Evolutionary conservation across 768 basidiomycete genomes (phyloP), one percentile per base, ranked within the genome.

Genomic region (Boletus subparvulus): DNA sequence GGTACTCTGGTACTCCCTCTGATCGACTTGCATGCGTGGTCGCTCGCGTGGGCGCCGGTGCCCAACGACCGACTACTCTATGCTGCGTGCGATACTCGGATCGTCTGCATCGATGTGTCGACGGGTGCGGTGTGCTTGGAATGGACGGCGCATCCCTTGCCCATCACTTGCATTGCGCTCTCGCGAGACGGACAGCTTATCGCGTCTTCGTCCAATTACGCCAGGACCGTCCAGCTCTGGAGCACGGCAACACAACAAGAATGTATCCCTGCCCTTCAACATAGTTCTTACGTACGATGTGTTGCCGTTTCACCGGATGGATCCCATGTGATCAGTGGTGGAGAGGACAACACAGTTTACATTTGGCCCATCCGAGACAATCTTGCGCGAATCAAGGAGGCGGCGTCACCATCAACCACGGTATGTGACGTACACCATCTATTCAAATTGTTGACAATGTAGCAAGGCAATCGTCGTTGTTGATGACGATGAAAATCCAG

Each of bases 171-270:
- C 24, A 43, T 67, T 14, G 43, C 59, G 14, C 50, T 61, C 28
- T 64, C 62, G 5, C 42, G 9, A 8, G 35, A 62, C 30, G 63
- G 61, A 13, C 35, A 30, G 12, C 37, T 54, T 14, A 48, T 67
- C 19, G 56, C 51, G 3, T 54, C 48, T 3, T 58, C 47, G 16
- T 64, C 62, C 6, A 54, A 48, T 44, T 40, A 26, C 2, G 65
- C 57, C 35, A 47, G 37, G 19, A 64, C 62, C 0, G 55, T 62
- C 30, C 60, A 54, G 16, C 4, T 62, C 28, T 67, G 63, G 65
- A 44, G 33, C 19, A 58, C 39, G 8, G 33, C 14, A 4, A 58
- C 60, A 6, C 51, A 21, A 11, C 19, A 52, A n/a, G 51, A 49
- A 21, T 28, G n/a, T n/a, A 16, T 42, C 3, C 40, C 55, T 35